phyloP scores from a whole-genome alignment of 2,329 filamentous ascomycete species.

The Xylaria sp. region DNA sequence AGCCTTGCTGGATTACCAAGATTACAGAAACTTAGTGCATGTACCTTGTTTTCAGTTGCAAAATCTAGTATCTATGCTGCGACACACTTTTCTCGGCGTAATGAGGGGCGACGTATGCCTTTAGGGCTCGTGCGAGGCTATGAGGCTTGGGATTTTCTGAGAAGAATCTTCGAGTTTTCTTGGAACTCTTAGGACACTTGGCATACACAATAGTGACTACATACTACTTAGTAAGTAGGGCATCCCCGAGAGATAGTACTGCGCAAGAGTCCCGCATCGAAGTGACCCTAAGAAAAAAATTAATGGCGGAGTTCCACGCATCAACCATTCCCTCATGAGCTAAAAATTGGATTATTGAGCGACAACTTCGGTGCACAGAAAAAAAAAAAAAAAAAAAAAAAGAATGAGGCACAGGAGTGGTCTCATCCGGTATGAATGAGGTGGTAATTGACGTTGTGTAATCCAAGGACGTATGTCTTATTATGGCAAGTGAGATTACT shows the following conservation, averaged over 20 bases:
- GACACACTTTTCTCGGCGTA: conserved; percentile 3
- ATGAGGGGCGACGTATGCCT: neutral
- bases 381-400: neutral
- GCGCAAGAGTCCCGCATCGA: neutral
- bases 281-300: neutral
- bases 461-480: neutral
- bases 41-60: neutral
- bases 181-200: neutral
- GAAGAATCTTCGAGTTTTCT: conserved; percentile 15
- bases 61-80: neutral
- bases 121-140: conserved; percentile 19
- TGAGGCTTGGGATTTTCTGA: conserved; percentile 26
- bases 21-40: neutral
- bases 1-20: conserved; percentile 9
- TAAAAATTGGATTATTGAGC: neutral
- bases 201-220: neutral
- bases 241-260: neutral
- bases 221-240: too few species aligned
- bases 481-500: neutral
- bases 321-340: neutral
- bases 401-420: neutral
- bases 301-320: conserved; percentile 10
- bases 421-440: conserved; percentile 3
- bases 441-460: neutral
- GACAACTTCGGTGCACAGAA: neutral